These are phyloP conservation scores for Theobroma cacao DNA, from an alignment of 345 rosid species.

Conservation along the genomic window DNA sequence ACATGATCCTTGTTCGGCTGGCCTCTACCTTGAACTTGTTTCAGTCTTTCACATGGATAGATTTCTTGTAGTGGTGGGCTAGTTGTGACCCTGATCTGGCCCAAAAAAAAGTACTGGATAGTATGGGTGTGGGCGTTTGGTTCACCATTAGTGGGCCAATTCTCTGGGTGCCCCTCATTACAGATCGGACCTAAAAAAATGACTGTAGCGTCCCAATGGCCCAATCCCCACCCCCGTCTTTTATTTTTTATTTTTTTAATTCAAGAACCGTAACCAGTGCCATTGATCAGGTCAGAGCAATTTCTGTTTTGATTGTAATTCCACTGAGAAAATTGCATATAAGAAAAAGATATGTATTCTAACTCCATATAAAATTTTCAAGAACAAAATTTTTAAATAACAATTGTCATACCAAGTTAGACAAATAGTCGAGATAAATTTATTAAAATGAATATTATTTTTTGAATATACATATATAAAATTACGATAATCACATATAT, in stretches of 20 bases:
- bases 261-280: background rate
- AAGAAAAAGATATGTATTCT: too few species aligned
- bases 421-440: too few species aligned
- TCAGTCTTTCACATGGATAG: background rate
- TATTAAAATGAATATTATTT: too few species aligned
- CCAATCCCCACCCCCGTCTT: background rate
- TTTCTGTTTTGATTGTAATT: too few species aligned
- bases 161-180: background rate
- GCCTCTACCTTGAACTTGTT: background rate
- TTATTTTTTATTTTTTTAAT: background rate
- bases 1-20: background rate
- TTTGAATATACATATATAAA: too few species aligned
- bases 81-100: background rate
- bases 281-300: background rate
- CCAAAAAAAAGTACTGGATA: background rate
- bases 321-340: too few species aligned
- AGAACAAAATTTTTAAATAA: too few species aligned
- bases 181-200: background rate
- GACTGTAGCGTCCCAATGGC: background rate
- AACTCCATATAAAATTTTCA: too few species aligned
- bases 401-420: too few species aligned
- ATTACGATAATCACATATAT: too few species aligned
- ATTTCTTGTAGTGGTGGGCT: background rate
- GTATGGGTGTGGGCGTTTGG: background rate
- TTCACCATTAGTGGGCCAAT: background rate